Conservation (phyloP, 2,329 filamentous ascomycete genomes). For the Penicillium polonicum region DNA sequence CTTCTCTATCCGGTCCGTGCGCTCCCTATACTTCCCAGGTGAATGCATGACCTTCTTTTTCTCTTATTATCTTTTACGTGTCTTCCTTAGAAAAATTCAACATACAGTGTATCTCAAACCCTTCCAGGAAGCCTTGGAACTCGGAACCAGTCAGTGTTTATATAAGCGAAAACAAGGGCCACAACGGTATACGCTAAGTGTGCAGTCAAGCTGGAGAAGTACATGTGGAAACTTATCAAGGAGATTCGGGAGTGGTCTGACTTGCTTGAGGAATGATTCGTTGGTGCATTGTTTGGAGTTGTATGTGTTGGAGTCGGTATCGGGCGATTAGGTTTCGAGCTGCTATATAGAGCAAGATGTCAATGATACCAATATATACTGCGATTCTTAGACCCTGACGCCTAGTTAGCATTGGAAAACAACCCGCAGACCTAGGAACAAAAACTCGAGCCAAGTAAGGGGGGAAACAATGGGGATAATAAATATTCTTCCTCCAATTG, state of each 20-base stretch:
- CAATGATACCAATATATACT: neutral
- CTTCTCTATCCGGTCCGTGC: neutral
- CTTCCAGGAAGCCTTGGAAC: too few relatives aligned
- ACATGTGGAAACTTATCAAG: constrained; percentile 90
- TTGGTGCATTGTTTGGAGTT: neutral
- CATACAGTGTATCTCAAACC: neutral
- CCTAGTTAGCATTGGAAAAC: neutral
- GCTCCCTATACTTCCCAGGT: neutral
- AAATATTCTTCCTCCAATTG: constrained; percentile 3
- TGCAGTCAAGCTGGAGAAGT: constrained; percentile 88
- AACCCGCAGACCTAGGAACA: neutral
- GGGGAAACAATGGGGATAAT: constrained; percentile 1
- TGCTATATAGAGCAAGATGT: neutral
- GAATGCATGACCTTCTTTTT: neutral
- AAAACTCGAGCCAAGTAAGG: neutral
- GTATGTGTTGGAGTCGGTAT: neutral
- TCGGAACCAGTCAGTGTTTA: too few relatives aligned
- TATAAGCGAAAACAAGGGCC: too few relatives aligned
- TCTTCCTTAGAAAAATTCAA: neutral
- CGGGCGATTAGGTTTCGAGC: neutral
- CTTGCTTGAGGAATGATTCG: neutral
- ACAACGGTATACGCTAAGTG: constrained; percentile 92
- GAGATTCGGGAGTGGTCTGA: constrained; percentile 86
- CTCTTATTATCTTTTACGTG: neutral
- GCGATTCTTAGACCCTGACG: neutral